These are phyloP conservation scores for Pharnaceum exiguum DNA, from an alignment of 148 eudicot species.

Conservation along the genomic window DNA sequence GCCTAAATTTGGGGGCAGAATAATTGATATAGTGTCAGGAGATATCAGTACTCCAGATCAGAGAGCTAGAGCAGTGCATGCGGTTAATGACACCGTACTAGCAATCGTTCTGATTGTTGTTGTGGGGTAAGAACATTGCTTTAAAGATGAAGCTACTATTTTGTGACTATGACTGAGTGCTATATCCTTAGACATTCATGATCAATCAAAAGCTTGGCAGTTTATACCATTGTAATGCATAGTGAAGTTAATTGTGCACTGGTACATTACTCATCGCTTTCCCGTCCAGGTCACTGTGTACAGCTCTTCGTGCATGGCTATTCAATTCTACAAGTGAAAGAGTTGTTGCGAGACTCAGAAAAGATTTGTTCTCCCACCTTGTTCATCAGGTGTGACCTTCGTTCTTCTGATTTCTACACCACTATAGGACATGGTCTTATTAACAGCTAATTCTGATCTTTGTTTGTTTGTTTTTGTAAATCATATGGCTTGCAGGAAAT, in stretches of 20 bases:
- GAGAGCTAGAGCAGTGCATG: constrained; percentile 52
- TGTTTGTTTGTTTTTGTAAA: neutral
- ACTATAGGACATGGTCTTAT: neutral
- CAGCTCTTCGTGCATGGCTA: constrained; percentile 82
- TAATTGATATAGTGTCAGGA: constrained; percentile 81
- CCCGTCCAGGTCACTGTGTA: constrained; percentile 58
- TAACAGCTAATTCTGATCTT: neutral
- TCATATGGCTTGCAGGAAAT: constrained; percentile 54
- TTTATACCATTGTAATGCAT: neutral
- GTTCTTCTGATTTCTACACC: neutral
- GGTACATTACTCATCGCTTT: neutral
- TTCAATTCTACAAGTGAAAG: constrained; percentile 87
- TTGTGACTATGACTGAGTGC: too few relatives aligned
- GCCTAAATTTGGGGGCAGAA: constrained; percentile 86
- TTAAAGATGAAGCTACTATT: too few relatives aligned
- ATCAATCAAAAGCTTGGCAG: too few relatives aligned
- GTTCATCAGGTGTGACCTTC: constrained; percentile 47
- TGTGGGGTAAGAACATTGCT: constrained; percentile 50
- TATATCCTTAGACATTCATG: too few relatives aligned
- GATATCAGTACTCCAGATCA: constrained; percentile 63
- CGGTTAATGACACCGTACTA: constrained; percentile 63
- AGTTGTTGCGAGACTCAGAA: constrained; percentile 86
- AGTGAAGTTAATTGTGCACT: neutral
- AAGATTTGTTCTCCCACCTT: constrained; percentile 69
- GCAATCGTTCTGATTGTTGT: constrained; percentile 63